Evolutionary conservation across 768 basidiomycete genomes (phyloP).

Genomic region (Russula lepida): DNA sequence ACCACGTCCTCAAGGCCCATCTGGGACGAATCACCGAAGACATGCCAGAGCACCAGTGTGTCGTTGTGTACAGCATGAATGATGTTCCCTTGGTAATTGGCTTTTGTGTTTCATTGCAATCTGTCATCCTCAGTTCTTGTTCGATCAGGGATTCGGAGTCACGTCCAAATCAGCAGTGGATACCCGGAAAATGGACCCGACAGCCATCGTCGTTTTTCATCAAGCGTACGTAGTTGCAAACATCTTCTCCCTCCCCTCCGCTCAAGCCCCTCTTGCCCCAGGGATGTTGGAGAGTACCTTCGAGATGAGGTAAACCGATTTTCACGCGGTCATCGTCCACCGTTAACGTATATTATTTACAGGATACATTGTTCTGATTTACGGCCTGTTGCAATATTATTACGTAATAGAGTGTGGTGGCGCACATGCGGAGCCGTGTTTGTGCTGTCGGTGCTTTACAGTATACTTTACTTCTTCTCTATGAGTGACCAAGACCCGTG

Average conservation of each 20-base stretch:
- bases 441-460: background rate
- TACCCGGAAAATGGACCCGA: constrained; percentile 94
- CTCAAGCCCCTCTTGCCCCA: constrained; percentile 26
- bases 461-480: background rate
- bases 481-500: constrained; percentile 21
- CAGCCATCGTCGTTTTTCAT: constrained; percentile 95
- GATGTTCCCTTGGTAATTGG: constrained; percentile 75
- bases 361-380: constrained; percentile 74
- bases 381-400: background rate
- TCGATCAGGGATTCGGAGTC: constrained; percentile 87
- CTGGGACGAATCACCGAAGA: constrained; percentile 98
- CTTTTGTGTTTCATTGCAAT: background rate
- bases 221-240: constrained; percentile 61
- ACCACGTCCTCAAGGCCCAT: constrained; percentile 97
- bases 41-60: constrained; percentile 97
- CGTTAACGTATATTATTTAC: constrained; percentile 3
- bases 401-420: background rate
- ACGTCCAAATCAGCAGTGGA: constrained; percentile 93
- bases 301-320: constrained; percentile 71
- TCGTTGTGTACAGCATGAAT: constrained; percentile 92
- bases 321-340: background rate
- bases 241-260: background rate
- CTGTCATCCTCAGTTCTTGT: constrained; percentile 2
- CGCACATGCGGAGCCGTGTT: background rate
- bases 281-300: constrained; percentile 96